Conservation (phyloP, 1,284 basidiomycete species). For the Tilletiaria anomala region DNA sequence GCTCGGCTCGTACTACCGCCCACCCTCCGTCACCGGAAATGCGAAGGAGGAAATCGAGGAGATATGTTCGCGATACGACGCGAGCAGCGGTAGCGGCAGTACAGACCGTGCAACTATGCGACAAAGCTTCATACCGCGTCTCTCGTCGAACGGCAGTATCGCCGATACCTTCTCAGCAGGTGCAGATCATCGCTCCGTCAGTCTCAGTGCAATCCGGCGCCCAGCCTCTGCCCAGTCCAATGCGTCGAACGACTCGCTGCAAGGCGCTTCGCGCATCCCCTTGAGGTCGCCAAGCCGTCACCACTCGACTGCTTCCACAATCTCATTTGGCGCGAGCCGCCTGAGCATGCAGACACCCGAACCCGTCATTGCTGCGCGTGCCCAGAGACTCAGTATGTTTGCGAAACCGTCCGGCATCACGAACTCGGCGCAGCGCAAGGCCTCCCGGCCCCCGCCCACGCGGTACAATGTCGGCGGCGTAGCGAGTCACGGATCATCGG, state of each 20-base stretch:
- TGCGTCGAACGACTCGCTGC: conserved; percentile 8
- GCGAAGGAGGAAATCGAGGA: too few relatives aligned
- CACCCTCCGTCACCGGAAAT: too few relatives aligned
- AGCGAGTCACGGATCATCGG: conserved; percentile 1
- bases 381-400: conserved; percentile 24
- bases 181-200: too few relatives aligned
- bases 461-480: not conserved
- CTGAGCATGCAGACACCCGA: conserved; percentile 32
- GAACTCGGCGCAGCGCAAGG: not conserved
- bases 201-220: too few relatives aligned
- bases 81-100: too few relatives aligned
- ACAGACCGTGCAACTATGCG: too few relatives aligned
- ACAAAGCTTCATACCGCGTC: too few relatives aligned
- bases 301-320: conserved; percentile 11
- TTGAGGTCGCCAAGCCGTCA: conserved; percentile 1
- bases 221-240: conserved; percentile 26
- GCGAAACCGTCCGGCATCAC: conserved; percentile 10
- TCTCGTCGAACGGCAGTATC: too few relatives aligned
- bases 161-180: too few relatives aligned
- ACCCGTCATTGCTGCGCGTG: conserved; percentile 23
- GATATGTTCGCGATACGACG: too few relatives aligned
- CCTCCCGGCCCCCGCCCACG: not conserved
- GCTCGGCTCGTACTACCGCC: too few relatives aligned
- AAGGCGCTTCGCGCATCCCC: conserved; percentile 1
- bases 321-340: conserved; percentile 18